These are phyloP conservation scores for Euclidium syriacum DNA, from an alignment of 345 rosid genomes.

Conservation along the genomic window DNA sequence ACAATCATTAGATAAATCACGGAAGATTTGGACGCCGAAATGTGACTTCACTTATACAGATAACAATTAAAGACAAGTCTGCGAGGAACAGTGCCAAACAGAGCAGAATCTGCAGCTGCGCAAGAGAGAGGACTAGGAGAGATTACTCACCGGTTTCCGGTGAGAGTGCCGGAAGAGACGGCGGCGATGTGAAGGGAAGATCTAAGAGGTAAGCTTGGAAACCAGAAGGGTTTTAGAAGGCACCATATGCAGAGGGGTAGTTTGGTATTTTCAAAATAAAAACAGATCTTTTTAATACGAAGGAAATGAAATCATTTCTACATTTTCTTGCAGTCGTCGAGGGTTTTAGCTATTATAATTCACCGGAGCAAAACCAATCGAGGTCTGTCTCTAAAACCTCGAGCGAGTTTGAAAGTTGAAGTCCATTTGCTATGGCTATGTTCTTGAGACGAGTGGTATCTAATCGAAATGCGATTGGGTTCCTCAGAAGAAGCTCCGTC, in stretches of 20 bases:
- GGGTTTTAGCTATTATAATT: conserved; percentile 10
- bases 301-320: not conserved
- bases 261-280: not conserved
- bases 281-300: not conserved
- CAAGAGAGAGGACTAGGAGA: not conserved
- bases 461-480: conserved; percentile 28
- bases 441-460: conserved; percentile 45
- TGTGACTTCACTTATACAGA: not conserved
- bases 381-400: not conserved
- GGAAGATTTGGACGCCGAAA: not conserved
- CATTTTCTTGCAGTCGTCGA: not conserved
- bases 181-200: conserved; percentile 6
- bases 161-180: not conserved
- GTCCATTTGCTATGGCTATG: conserved; percentile 41
- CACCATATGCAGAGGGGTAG: not conserved
- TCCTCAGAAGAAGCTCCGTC: conserved; percentile 33
- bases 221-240: conserved; percentile 4
- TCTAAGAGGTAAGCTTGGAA: not conserved
- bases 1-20: too few species aligned
- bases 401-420: conserved; percentile 2
- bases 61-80: too few species aligned
- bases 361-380: not conserved
- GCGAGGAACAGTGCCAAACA: too few species aligned
- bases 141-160: conserved; percentile 16
- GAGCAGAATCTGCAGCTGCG: too few species aligned